Base-by-base conservation (phyloP, 768 basidiomycete species). In the Cystofilobasidium ferigula region DNA sequence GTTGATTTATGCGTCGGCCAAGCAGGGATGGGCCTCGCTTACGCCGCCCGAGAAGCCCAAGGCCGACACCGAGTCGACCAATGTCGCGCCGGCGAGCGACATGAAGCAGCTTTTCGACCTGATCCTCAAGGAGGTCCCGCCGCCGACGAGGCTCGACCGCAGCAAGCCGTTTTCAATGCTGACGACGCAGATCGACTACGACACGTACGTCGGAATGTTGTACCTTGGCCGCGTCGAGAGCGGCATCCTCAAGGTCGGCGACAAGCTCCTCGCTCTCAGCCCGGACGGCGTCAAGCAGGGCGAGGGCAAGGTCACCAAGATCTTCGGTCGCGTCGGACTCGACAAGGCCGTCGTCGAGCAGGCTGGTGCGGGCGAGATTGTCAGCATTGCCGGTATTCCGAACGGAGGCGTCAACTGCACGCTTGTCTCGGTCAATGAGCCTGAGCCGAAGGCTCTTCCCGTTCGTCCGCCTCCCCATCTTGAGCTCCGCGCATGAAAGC, bases 1-100 rank as follows among this genome's bases (percentile, higher is more conserved):
- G n/a, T 22, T 68, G 36, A 62, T 68, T 35, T 68, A 58, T 43
- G 67, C 67, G 10, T 68, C 67, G n/a, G 67, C 67, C 22, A 68
- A 68, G n/a, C 67, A 68, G 24, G 67, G 67, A 13, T 68, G 67
- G 67, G 67, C 67, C 7, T 63, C 61, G 28, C 28, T 53, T 18
- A 62, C 42, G 3, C 61, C 67, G 3, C 67, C 67, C 34, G 62
- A 56, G 32, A 56, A 47, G n/a, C 67, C 67, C 10, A 62, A 61
- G 42, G 61, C 67, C 43, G 67, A 68, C 13, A 56, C 62, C 32
- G 67, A 68, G 34, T 8, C 57, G 28, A 62, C 60, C 36, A 68
- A 68, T 56, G 30, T 63, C 30, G 43, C 67, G 24, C 67, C 67
- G 14, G 67, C 67, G 8, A 24, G 40, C 36, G 67, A 68, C 38